Percentiles rank a stretch among this genome's conserved stretches.
Evolutionary conservation across 31 red algal species (phyloP).

Genomic region (Odonthalia washingtoniensis): DNA sequence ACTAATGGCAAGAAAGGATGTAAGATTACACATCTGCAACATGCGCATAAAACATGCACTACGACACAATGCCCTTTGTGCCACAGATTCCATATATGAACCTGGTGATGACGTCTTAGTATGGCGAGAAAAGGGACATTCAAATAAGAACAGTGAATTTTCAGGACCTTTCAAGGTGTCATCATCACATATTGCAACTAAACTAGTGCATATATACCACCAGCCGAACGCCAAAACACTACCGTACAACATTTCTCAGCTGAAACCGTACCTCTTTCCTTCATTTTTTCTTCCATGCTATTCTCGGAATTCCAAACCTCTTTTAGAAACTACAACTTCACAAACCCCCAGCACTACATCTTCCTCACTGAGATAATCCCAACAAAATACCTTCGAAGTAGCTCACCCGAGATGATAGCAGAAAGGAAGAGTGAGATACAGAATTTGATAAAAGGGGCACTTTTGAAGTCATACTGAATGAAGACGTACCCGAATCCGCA

Average conservation of each 20-base stretch:
- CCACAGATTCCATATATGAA: not conserved
- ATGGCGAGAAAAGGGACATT: constrained; percentile 44
- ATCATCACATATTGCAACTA: not conserved
- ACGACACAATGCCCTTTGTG: not conserved
- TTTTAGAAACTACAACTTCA: not conserved
- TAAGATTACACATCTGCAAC: not conserved
- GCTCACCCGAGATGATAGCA: constrained; percentile 6
- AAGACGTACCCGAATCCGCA: constrained; percentile 4
- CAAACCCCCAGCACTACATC: not conserved
- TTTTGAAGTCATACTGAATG: constrained; percentile 13
- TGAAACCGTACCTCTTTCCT: not conserved
- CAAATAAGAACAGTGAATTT: too few relatives aligned
- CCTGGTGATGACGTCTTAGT: not conserved
- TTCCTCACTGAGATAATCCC: not conserved
- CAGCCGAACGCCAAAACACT: not conserved
- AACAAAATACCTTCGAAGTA: not conserved
- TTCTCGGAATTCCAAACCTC: not conserved
- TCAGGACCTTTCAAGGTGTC: too few relatives aligned
- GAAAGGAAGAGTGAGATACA: constrained; percentile 11
- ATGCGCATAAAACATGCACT: constrained; percentile 5
- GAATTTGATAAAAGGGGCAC: not conserved
- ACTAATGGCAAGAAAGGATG: not conserved
- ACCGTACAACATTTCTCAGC: too few relatives aligned
- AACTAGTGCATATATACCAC: not conserved
- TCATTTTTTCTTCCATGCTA: not conserved